Evolutionary conservation across 2,329 filamentous ascomycete genomes (phyloP).

Genomic region (Colletotrichum sp.): DNA sequence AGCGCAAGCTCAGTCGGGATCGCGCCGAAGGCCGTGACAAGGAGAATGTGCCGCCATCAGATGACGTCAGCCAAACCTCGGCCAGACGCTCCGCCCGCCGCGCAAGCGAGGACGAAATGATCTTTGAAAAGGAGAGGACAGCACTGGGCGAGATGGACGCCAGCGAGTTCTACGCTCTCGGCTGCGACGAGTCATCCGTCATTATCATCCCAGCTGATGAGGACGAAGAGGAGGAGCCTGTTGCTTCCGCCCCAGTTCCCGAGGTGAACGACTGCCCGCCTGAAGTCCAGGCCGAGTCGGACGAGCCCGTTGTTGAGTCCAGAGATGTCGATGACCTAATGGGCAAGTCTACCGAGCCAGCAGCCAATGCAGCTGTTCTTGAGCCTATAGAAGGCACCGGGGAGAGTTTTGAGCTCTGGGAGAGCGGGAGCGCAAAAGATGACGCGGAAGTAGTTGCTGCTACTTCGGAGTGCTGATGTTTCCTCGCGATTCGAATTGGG

Average conservation of each 20-base stretch:
- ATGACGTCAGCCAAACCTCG: slow-evolving; percentile 66
- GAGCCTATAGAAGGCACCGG: slow-evolving; percentile 63
- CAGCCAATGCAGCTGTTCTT: slow-evolving; percentile 52
- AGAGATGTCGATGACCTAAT: slow-evolving; percentile 42
- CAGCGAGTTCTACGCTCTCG: slow-evolving; percentile 70
- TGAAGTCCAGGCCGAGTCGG: slow-evolving; percentile 27
- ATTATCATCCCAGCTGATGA: slow-evolving; percentile 69
- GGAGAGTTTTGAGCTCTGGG: slow-evolving; percentile 72
- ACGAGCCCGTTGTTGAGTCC: slow-evolving; percentile 22
- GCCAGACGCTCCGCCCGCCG: slow-evolving; percentile 36
- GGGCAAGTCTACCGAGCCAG: slow-evolving; percentile 37
- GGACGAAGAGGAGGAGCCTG: slow-evolving; percentile 41
- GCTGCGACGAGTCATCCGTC: slow-evolving; percentile 66
- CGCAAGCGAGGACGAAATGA: slow-evolving; percentile 54
- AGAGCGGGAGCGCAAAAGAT: slow-evolving; percentile 70
- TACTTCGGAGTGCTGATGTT: slow-evolving; percentile 28
- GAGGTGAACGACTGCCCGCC: slow-evolving; percentile 29
- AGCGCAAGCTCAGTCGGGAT: slow-evolving; percentile 56
- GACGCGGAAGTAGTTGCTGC: slow-evolving; percentile 44
- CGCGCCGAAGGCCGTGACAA: slow-evolving; percentile 74
- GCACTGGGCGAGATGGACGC: slow-evolving; percentile 73
- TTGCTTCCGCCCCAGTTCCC: background rate
- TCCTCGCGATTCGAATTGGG: background rate
- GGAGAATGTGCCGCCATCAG: slow-evolving; percentile 86
- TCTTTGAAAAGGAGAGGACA: slow-evolving; percentile 67